Conservation (phyloP, 2,329 filamentous ascomycete genomes). For the Aquanectria penicillioides region DNA sequence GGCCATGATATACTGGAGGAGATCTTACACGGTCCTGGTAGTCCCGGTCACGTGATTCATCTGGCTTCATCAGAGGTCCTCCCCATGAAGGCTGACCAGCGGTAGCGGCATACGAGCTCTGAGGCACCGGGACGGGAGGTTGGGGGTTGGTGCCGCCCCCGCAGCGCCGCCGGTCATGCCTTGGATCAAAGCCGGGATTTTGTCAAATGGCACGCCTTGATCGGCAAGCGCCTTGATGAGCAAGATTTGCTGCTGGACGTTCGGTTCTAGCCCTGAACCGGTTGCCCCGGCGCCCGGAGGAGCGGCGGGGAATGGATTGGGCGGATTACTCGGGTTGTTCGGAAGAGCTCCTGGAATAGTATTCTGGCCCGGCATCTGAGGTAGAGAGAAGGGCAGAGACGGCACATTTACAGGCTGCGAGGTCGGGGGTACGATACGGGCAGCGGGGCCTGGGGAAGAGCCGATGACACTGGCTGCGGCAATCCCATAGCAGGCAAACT, state of each 20-base stretch:
- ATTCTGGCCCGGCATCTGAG: slow-evolving; percentile 49
- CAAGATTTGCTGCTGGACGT: slow-evolving; percentile 76
- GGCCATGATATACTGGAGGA: slow-evolving; percentile 65
- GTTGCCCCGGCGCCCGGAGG: slow-evolving; percentile 40
- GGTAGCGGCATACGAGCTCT: slow-evolving; percentile 53
- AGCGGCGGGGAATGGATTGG: slow-evolving; percentile 46
- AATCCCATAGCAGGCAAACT: slow-evolving; percentile 46
- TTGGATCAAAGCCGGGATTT: slow-evolving; percentile 72
- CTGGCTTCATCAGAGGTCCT: slow-evolving; percentile 42
- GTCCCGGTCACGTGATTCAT: slow-evolving; percentile 65
- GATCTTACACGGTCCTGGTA: slow-evolving; percentile 71
- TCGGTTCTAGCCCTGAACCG: slow-evolving; percentile 57
- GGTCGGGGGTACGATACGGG: slow-evolving; percentile 50
- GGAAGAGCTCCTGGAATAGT: slow-evolving; percentile 44
- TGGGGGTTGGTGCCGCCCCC: slow-evolving; percentile 47
- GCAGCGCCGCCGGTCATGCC: slow-evolving; percentile 55
- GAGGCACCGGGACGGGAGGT: slow-evolving; percentile 53
- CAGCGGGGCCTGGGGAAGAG: slow-evolving; percentile 42
- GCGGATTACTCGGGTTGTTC: slow-evolving; percentile 41
- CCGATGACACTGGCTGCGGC: slow-evolving; percentile 46
- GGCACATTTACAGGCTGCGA: slow-evolving; percentile 69
- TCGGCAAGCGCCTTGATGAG: slow-evolving; percentile 80
- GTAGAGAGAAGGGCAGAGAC: slow-evolving; percentile 55
- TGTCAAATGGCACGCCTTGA: slow-evolving; percentile 80
- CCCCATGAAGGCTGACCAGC: slow-evolving; percentile 47